phyloP scores from a whole-genome alignment of 2,329 filamentous ascomycete species.

The Chalara sp. region DNA sequence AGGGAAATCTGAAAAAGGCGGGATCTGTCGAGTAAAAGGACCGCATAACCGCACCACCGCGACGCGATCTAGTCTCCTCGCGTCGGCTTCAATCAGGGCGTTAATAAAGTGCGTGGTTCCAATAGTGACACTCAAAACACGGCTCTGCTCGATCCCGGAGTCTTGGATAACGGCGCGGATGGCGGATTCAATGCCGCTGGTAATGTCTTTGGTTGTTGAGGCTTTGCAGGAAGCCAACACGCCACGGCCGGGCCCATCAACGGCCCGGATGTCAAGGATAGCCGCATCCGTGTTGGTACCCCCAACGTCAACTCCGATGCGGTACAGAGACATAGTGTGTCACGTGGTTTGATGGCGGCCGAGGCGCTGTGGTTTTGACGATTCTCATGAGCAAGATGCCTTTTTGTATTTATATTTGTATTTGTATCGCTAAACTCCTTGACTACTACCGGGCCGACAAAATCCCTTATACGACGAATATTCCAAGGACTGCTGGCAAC shows the following conservation, averaged over 20 bases:
- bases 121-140: slow-evolving; percentile 17
- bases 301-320: slow-evolving; percentile 31
- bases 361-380: no score
- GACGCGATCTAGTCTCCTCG: slow-evolving; percentile 38
- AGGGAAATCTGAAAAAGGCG: slow-evolving; percentile 42
- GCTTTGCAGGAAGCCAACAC: slow-evolving; percentile 22
- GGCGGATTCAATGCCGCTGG: slow-evolving; percentile 16
- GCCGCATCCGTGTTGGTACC: slow-evolving; percentile 32
- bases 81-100: slow-evolving; percentile 41
- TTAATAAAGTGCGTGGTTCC: slow-evolving; percentile 41
- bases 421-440: no score
- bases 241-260: slow-evolving; percentile 20
- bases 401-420: no score
- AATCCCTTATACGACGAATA: no score
- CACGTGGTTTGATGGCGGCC: no score
- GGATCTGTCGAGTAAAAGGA: slow-evolving; percentile 38
- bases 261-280: slow-evolving; percentile 16
- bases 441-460: no score
- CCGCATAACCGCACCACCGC: slow-evolving; percentile 42
- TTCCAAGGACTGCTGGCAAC: no score
- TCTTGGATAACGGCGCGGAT: slow-evolving; percentile 14
- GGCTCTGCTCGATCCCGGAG: slow-evolving; percentile 9
- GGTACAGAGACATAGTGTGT: neutral
- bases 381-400: no score
- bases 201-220: slow-evolving; percentile 29